Conservation (phyloP, 192 early-diverging fungal genomes). For the Coemansia aciculifera region DNA sequence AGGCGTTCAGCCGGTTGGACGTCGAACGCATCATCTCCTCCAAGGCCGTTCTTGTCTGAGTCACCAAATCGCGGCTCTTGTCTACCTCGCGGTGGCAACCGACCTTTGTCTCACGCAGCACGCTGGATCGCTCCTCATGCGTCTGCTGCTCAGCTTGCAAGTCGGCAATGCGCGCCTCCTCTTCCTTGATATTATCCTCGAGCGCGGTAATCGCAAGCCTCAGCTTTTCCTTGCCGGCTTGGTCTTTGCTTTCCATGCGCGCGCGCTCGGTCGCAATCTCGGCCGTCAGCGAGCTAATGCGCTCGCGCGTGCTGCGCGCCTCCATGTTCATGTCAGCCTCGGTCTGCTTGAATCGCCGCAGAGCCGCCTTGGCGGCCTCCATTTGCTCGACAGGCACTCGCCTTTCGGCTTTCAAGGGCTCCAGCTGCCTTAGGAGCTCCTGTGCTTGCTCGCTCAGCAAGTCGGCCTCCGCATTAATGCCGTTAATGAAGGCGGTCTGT, state of each 20-base stretch:
- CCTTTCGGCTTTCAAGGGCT: conserved; percentile 29
- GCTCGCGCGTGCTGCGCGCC: conserved; percentile 46
- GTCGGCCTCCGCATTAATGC: conserved; percentile 46
- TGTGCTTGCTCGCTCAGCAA: conserved; percentile 33
- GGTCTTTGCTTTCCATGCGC: conserved; percentile 39
- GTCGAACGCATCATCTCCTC: conserved; percentile 60
- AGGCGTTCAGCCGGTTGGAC: conserved; percentile 70
- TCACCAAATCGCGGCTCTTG: conserved; percentile 19
- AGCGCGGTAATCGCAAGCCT: conserved; percentile 17
- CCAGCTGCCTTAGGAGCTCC: conserved; percentile 22
- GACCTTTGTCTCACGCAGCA: conserved; percentile 29
- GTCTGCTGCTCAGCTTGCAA: conserved; percentile 36
- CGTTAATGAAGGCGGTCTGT: conserved; percentile 48
- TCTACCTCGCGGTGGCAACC: conserved; percentile 16
- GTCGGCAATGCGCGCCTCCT: conserved; percentile 30
- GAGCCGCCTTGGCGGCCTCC: conserved; percentile 17
- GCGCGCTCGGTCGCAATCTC: conserved; percentile 38
- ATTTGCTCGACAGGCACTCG: conserved; percentile 16
- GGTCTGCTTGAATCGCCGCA: conserved; percentile 41
- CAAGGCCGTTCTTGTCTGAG: conserved; percentile 34
- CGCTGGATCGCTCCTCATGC: conserved; percentile 22
- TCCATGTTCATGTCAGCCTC: conserved; percentile 53
- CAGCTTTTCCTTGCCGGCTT: conserved; percentile 27
- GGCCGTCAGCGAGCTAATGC: conserved; percentile 24
- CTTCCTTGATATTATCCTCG: conserved; percentile 27